Evolutionary conservation across 2,329 filamentous ascomycete genomes (phyloP), one percentile per base, ranked within the genome.

Genomic region (Exserohilum turcica): DNA sequence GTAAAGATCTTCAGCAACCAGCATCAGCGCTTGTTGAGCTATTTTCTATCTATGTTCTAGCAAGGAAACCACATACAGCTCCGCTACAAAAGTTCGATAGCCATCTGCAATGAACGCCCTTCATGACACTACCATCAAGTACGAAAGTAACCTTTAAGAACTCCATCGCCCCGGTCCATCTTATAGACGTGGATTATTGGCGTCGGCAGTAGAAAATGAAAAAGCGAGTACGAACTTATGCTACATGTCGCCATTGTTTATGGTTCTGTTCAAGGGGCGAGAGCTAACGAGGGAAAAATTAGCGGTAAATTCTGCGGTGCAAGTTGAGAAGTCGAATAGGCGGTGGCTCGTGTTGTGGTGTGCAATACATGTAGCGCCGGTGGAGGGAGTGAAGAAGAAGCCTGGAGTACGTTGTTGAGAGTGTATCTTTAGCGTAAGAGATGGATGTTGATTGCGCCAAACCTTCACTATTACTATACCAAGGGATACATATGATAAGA

Each of bases 141-240:
- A n/a, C n/a, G n/a, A n/a, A n/a, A n/a, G n/a, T n/a, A n/a, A n/a
- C n/a, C n/a, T n/a, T n/a, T n/a, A n/a, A n/a, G n/a, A 27, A 6
- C 55, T 54, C 42, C 16, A 39, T 32, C 54, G 55, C 3, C 19
- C 13, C 4, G 21, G 36, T 7, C 0, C 21, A 6, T 2, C 5
- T 9, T 60, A 63, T 29, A 16, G 19, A 9, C 52, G 55, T 1
- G 60, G 60, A 5, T 35, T 13, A 6, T 63, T 57, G 60, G 50
- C 57, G 10, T 61, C 60, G 0, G 16, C 21, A 1, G 50, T 46
- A 1, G 46, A 37, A 8, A 46, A 16, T 6, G 24, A 48, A 15
- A 63, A 61, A 29, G 47, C 48, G 10, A 48, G 59, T 28, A 63
- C 60, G 2, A 60, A 55, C 27, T 55, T 52, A 10, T 48, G 35